Conservation (phyloP, 1,139 yeast genomes). For the Candida buenavistaensis region DNA sequence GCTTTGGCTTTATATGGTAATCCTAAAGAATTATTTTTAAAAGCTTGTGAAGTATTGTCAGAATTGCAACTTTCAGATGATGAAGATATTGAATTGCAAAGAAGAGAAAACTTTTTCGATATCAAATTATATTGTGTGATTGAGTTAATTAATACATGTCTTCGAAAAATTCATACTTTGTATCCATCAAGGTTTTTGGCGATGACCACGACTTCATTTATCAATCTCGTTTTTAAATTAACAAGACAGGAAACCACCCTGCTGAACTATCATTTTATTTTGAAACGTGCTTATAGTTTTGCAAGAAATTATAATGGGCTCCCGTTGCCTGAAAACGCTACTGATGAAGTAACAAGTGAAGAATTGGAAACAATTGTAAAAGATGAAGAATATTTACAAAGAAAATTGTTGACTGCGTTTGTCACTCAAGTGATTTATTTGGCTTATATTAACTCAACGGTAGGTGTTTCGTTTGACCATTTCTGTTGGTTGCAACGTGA, state of each 20-base stretch:
- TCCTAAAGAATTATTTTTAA: constrained; percentile 74
- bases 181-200: constrained; percentile 78
- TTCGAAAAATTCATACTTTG: constrained; percentile 56
- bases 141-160: constrained; percentile 57
- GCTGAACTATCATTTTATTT: constrained; percentile 37
- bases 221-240: constrained; percentile 50
- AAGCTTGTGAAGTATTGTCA: constrained; percentile 62
- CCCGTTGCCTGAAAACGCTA: constrained; percentile 34
- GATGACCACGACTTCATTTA: constrained; percentile 58
- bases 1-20: constrained; percentile 66
- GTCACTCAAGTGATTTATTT: constrained; percentile 46
- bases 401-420: constrained; percentile 44
- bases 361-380: constrained; percentile 41
- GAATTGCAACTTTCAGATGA: constrained; percentile 18
- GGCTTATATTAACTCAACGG: constrained; percentile 24
- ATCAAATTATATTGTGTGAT: constrained; percentile 62
- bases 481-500: constrained; percentile 22
- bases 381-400: constrained; percentile 56
- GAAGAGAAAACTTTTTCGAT: constrained; percentile 41
- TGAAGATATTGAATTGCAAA: not conserved
- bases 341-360: constrained; percentile 24
- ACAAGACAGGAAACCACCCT: constrained; percentile 16
- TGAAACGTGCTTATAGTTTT: constrained; percentile 64
- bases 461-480: constrained; percentile 27
- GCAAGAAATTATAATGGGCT: constrained; percentile 63